Evolutionary conservation across 2,329 filamentous ascomycete species (phyloP).

Genomic region (Arthroderma sp.): DNA sequence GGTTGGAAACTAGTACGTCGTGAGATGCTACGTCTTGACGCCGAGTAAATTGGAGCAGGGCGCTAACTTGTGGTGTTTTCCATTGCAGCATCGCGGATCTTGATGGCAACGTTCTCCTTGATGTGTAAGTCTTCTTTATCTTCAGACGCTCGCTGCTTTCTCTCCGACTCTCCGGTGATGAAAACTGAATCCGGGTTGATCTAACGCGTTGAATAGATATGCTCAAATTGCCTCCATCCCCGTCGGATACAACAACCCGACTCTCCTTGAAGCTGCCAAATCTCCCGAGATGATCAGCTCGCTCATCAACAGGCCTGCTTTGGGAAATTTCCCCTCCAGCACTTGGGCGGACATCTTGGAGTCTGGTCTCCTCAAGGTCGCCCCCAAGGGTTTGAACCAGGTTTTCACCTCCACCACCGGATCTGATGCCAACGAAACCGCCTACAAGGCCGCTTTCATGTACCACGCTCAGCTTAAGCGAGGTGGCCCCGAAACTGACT

Average conservation of each 20-base stretch:
- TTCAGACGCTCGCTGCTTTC: neutral
- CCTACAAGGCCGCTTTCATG: constrained; percentile 94
- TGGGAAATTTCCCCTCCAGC: constrained; percentile 79
- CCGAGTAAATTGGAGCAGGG: neutral
- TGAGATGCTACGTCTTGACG: neutral
- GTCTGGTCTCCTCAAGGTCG: constrained; percentile 66
- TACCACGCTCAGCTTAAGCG: constrained; percentile 71
- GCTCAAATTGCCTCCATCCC: constrained; percentile 90
- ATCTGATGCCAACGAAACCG: constrained; percentile 86
- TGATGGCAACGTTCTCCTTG: constrained; percentile 39
- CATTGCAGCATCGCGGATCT: constrained; percentile 33
- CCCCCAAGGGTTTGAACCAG: constrained; percentile 70
- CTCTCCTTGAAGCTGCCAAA: constrained; percentile 54
- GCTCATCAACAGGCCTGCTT: constrained; percentile 75
- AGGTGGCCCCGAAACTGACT: constrained; percentile 63
- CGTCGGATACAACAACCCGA: constrained; percentile 82
- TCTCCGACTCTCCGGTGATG: neutral
- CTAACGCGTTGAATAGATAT: constrained; percentile 40
- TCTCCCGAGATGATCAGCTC: constrained; percentile 67
- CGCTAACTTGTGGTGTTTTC: constrained; percentile 10
- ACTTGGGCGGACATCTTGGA: constrained; percentile 73
- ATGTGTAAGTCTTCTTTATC: constrained; percentile 29
- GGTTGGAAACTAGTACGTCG: constrained; percentile 58
- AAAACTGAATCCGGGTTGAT: neutral
- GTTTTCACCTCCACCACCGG: constrained; percentile 84